A percentile compares a stretch with the other conserved stretches of the same genome.
These are phyloP conservation scores for Daedaleopsis sinensis DNA, from an alignment of 768 basidiomycete species.

Conservation along the genomic window DNA sequence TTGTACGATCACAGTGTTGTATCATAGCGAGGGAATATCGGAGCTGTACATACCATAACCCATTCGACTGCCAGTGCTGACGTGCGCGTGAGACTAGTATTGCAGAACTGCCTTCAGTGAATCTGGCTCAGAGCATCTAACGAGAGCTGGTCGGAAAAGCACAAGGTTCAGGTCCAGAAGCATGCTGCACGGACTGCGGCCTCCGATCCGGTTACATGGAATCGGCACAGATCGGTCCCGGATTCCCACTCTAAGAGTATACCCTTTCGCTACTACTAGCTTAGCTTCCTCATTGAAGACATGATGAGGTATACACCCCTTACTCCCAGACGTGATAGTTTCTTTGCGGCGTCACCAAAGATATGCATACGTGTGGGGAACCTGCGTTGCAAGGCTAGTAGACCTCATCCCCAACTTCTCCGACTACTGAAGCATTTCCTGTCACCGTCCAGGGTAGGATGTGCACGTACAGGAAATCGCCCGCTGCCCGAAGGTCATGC, in stretches of 20 bases:
- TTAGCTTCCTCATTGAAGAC: no score
- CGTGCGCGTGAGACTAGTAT: background rate
- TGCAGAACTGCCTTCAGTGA: background rate
- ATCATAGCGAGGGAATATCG: constrained; percentile 13
- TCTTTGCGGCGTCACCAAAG: no score
- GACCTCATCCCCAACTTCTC: no score
- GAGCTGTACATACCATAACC: constrained; percentile 15
- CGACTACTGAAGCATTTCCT: no score
- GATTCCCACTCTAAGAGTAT: background rate
- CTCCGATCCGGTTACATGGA: background rate
- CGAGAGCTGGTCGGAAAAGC: background rate
- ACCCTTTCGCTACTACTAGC: no score
- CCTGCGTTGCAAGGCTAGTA: no score
- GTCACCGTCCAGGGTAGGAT: no score
- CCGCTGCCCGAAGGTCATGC: no score
- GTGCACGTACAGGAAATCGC: no score
- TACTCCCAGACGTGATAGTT: no score
- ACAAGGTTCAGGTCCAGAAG: background rate
- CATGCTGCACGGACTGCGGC: background rate
- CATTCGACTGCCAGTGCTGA: background rate
- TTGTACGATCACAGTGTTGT: constrained; percentile 13
- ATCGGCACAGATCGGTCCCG: background rate
- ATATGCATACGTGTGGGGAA: no score
- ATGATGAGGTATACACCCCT: no score
- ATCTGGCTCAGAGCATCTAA: background rate